Conservation (phyloP, 495 filamentous ascomycete species). For the Friedmanniomyces endolithicus region DNA sequence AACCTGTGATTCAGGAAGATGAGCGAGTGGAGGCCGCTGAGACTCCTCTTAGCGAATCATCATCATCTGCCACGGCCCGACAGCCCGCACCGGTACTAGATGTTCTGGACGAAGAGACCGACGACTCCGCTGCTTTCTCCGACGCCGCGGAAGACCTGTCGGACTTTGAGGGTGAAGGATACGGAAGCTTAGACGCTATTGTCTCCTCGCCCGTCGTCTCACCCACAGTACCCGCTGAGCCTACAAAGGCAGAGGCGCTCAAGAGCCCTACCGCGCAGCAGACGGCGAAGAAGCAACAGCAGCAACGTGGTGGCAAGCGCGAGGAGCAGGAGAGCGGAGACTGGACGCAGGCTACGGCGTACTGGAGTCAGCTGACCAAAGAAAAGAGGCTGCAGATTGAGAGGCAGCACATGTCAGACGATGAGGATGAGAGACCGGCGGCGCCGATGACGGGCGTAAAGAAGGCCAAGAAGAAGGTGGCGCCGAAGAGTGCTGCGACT, state of each 20-base stretch:
- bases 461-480: slow-evolving; percentile 35
- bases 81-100: background rate
- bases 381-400: slow-evolving; percentile 46
- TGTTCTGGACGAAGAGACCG: slow-evolving; percentile 29
- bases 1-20: background rate
- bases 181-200: slow-evolving; percentile 74
- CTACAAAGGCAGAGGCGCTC: background rate
- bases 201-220: slow-evolving; percentile 45
- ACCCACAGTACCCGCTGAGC: background rate
- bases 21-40: background rate
- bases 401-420: slow-evolving; percentile 39
- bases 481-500: background rate
- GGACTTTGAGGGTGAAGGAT: slow-evolving; percentile 58
- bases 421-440: slow-evolving; percentile 35
- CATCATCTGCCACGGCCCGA: background rate
- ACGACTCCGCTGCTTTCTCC: slow-evolving; percentile 63
- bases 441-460: slow-evolving; percentile 23
- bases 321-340: slow-evolving; percentile 31
- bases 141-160: slow-evolving; percentile 72
- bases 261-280: slow-evolving; percentile 1
- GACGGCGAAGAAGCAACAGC: background rate
- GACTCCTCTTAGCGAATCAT: background rate
- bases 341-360: slow-evolving; percentile 51
- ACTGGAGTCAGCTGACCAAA: slow-evolving; percentile 50
- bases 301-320: background rate